phyloP scores from a whole-genome alignment of 805 yeast genomes.

The Wickerhamomyces chambardii region DNA sequence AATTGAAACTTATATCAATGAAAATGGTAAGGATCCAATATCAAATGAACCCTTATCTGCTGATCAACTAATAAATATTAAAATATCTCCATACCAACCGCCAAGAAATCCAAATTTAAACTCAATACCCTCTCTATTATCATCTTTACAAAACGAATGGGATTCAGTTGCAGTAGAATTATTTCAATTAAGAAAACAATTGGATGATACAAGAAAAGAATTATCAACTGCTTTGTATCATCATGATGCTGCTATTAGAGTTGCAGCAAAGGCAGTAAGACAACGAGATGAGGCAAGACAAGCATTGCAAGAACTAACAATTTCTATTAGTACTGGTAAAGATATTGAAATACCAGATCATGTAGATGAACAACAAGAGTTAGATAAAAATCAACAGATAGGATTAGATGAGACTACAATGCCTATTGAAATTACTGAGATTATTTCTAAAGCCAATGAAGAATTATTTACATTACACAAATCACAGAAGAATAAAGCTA shows the following conservation, averaged over 20 bases:
- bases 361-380: not conserved
- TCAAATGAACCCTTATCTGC: constrained; percentile 47
- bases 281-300: constrained; percentile 68
- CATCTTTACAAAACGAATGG: constrained; percentile 82
- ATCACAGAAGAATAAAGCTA: constrained; percentile 13
- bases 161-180: constrained; percentile 79
- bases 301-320: constrained; percentile 52
- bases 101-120: constrained; percentile 39
- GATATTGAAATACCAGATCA: constrained; percentile 1
- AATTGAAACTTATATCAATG: constrained; percentile 50
- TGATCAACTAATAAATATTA: constrained; percentile 47
- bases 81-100: constrained; percentile 20
- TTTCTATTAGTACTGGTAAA: constrained; percentile 23
- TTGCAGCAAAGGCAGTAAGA: constrained; percentile 64
- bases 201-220: constrained; percentile 58
- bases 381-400: not conserved
- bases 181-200: constrained; percentile 65
- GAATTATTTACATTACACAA: constrained; percentile 13
- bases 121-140: constrained; percentile 72
- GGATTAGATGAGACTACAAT: constrained; percentile 1
- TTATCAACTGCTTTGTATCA: constrained; percentile 71
- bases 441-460: constrained; percentile 7
- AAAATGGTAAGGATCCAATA: constrained; percentile 71
- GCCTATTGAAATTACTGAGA: constrained; percentile 3
- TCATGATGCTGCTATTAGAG: constrained; percentile 86